Percentiles rank a stretch among this genome's conserved stretches.
Conservation (phyloP, 352 stramenopile genomes). For the Pythium plurisporium region DNA sequence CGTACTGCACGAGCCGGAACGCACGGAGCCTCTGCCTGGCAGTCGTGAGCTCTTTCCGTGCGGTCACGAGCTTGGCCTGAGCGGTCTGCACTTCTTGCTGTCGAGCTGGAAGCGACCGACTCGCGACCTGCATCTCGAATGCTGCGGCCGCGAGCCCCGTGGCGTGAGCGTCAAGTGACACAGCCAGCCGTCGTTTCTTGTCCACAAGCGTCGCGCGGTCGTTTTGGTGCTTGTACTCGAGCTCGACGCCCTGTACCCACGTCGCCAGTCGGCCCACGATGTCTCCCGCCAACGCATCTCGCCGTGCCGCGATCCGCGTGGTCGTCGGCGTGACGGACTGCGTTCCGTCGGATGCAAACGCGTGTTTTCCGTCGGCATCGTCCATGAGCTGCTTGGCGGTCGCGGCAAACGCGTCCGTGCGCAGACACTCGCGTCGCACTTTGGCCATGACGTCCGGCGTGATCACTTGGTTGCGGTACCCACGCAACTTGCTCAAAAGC, state of each 20-base stretch:
- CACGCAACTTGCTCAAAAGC: constrained; percentile 49
- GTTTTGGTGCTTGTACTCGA: constrained; percentile 61
- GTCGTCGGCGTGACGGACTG: too few species aligned
- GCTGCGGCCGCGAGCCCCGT: constrained; percentile 32
- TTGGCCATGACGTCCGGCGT: constrained; percentile 72
- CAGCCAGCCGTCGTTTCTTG: constrained; percentile 44
- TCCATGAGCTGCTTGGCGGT: too few species aligned
- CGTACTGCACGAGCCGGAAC: constrained; percentile 48
- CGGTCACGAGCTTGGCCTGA: constrained; percentile 19
- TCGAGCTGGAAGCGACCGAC: constrained; percentile 52
- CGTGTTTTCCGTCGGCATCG: too few species aligned
- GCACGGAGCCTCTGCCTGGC: constrained; percentile 44
- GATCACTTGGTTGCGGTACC: constrained; percentile 46
- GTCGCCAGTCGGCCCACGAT: constrained; percentile 50
- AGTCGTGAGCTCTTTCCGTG: constrained; percentile 35
- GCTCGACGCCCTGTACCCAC: constrained; percentile 73
- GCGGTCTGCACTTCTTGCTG: constrained; percentile 57
- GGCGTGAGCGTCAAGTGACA: constrained; percentile 30
- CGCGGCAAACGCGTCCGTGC: constrained; percentile 34
- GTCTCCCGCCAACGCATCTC: constrained; percentile 35
- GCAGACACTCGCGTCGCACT: constrained; percentile 66
- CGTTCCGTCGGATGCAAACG: too few species aligned
- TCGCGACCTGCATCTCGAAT: constrained; percentile 63
- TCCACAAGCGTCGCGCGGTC: constrained; percentile 54
- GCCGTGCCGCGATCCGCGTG: constrained; percentile 20